A percentile compares a stretch with the other conserved stretches of the same genome.
Conservation (phyloP, 768 basidiomycete species). For the Amanita jacksonii region DNA sequence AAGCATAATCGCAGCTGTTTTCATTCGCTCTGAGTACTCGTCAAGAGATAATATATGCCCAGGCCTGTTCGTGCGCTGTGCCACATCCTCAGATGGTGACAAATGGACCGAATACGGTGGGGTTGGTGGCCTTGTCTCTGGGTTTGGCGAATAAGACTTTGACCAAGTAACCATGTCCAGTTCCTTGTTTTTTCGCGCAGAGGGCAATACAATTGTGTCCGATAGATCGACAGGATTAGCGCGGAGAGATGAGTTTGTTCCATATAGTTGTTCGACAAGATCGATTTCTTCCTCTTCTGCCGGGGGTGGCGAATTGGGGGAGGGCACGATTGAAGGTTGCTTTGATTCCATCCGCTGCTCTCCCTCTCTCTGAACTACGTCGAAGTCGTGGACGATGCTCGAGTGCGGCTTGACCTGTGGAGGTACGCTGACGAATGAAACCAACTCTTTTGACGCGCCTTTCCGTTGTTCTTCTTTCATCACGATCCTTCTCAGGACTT, state of each 20-base stretch:
- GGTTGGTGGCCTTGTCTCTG: constrained; percentile 13
- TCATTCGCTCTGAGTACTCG: constrained; percentile 98
- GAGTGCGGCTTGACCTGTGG: constrained; percentile 14
- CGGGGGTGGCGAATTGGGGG: constrained; percentile 16
- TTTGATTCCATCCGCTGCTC: constrained; percentile 17
- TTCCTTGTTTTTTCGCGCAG: constrained; percentile 79
- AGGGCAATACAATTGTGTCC: constrained; percentile 76
- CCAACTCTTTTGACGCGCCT: constrained; percentile 49
- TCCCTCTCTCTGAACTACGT: constrained; percentile 18
- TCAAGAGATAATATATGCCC: constrained; percentile 63
- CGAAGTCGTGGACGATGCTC: constrained; percentile 18
- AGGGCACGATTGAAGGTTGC: constrained; percentile 9
- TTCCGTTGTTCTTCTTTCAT: constrained; percentile 52
- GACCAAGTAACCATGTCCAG: constrained; percentile 85
- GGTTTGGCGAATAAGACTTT: constrained; percentile 31
- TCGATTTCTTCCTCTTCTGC: constrained; percentile 84
- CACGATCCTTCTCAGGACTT: constrained; percentile 71
- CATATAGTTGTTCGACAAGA: constrained; percentile 92
- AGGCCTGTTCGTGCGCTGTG: background rate
- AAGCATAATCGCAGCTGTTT: constrained; percentile 97
- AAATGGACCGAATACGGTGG: constrained; percentile 9
- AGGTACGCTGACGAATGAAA: constrained; percentile 26
- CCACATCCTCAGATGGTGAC: background rate
- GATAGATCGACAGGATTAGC: constrained; percentile 68
- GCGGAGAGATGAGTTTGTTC: constrained; percentile 62